Evolutionary conservation across 257 asterid species (phyloP), one percentile per base, ranked within the genome.

Genomic region (Gardenia jasminoides): DNA sequence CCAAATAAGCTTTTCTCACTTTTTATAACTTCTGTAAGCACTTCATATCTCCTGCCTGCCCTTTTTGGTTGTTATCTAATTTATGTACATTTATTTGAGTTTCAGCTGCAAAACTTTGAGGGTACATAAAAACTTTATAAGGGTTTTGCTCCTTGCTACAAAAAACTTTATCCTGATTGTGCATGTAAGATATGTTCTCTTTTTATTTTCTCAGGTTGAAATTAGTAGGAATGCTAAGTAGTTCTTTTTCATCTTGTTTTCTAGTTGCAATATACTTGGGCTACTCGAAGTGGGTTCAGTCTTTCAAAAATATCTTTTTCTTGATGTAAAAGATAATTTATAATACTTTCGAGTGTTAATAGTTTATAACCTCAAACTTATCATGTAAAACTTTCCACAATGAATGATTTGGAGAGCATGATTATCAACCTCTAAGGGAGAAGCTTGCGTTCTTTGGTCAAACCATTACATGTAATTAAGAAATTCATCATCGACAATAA

Each of bases 371-470:
- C 33, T 8, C n/a, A n/a, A 48, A 44, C 41, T 48, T 28, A 16
- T 72, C 28, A 48, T 30, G 46, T 58, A 26, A 26, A 26, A 72
- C 24, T 72, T 48, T 48, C 52, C 31, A 36, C 50, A 67, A 36
- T 4, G 46, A 6, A 11, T 73, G 19, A 74, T 39, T 36, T 26
- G 8, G 36, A 46, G 31, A 64, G 30, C 64, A 46, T 76, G 54
- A 52, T 68, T 31, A 67, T 52, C 56, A 69, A 68, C 68, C 28
- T 30, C 54, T 31, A 69, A 61, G 31, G 82, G 82, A 61, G 72
- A 56, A 71, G 82, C 30, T 41, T 41, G 48, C 10, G 20, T 30
- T 77, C 5, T 54, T 59, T 47, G 31, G 70, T 26, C 70, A 68
- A 78, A 52, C 44, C 68, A 68, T 52, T 78, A 30, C 76, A 54